Evolutionary conservation across 805 yeast species (phyloP).

Genomic region (Kluyveromyces starmeri): DNA sequence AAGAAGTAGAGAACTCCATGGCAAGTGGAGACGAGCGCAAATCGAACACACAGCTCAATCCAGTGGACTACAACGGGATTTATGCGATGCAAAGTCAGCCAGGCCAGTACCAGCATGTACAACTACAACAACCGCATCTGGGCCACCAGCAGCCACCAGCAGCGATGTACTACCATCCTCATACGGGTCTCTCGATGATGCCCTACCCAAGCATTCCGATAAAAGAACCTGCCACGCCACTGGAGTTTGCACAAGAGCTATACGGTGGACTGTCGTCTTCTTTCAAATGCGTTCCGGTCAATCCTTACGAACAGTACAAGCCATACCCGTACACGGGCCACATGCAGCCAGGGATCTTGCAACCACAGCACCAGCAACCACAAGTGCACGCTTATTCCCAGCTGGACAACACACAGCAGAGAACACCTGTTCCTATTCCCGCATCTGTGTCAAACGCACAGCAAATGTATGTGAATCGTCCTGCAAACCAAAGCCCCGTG

Average conservation of each 20-base stretch:
- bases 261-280: conserved; percentile 22
- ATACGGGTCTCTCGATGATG: conserved; percentile 1
- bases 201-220: conserved; percentile 2
- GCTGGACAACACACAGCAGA: no score
- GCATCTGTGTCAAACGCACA: no score
- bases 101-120: not conserved
- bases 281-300: conserved; percentile 25
- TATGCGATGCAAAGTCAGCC: not conserved
- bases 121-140: not conserved
- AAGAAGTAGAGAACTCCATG: not conserved
- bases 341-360: not conserved
- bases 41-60: not conserved
- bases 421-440: not conserved
- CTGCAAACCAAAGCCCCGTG: conserved; percentile 41
- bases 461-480: no score
- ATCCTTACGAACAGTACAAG: conserved; percentile 6
- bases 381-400: no score
- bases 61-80: not conserved
- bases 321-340: not conserved
- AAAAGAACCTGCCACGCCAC: conserved; percentile 18
- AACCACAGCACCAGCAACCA: not conserved
- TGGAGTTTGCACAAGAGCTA: conserved; percentile 25
- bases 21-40: not conserved
- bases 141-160: not conserved
- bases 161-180: conserved; percentile 2